Evolutionary conservation across 306 rosid species (phyloP), one percentile per base, ranked within the genome.

Genomic region (Nissolia schottii): DNA sequence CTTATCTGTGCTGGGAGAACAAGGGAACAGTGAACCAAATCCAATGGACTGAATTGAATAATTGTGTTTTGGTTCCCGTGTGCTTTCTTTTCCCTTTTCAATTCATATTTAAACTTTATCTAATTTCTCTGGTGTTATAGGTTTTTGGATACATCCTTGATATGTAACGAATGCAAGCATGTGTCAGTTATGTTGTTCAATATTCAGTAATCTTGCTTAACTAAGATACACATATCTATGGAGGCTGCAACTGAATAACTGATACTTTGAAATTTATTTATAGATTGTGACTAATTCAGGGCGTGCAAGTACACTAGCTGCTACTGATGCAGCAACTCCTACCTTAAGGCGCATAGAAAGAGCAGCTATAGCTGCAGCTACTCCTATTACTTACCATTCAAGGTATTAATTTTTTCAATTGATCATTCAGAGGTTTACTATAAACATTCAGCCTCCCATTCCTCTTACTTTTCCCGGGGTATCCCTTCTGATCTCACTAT

Each of bases 311-410:
- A 89, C 97, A 28, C 78, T 88, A 74, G 99, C 92, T 58, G 99
- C 99, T 64, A 89, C 95, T 71, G 99, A 95, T 81, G 99, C 99
- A 32, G 97, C 99, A 62, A 95, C 97, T 66, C 93, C 99, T 50
- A 89, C 99, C n/a, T 79, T 95, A 85, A 92, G 97, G 90, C 96
- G 99, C 74, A 89, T 95, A 73, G 99, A 95, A 87, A 92, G 99
- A 77, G 99, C 96, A 64, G 99, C 99, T 40, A 92, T 95, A 62
- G 99, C 99, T 62, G 97, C 99, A 82, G 99, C 99, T 28, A 95
- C 99, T 71, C 99, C 99, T 63, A 95, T 95, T 77, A 89, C 96
- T 62, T 95, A 95, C 79, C 97, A 92, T 77, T 80, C 96, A 77
- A 92, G 90, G 99, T 95, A 81, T 65, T 68, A 7, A 25, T 60